Base-by-base conservation (phyloP, 768 basidiomycete species). In the Kockovaella imperatae region DNA sequence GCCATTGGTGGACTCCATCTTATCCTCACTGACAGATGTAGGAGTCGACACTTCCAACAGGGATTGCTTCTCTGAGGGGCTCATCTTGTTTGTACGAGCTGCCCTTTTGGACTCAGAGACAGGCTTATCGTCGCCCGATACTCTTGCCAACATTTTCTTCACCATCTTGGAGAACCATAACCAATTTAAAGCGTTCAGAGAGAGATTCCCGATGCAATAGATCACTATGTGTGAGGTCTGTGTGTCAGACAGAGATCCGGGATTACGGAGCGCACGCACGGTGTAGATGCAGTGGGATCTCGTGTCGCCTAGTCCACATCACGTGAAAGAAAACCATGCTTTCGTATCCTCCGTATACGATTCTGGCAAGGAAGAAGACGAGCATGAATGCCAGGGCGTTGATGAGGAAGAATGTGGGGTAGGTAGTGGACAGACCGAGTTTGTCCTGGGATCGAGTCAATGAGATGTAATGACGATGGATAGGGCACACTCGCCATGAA, bases 101-200 rank as follows among this genome's bases (percentile, higher is more conserved):
- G n/a, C n/a, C n/a, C n/a, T n/a, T n/a, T n/a, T n/a, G n/a, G n/a
- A n/a, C n/a, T n/a, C n/a, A n/a, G n/a, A n/a, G n/a, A n/a, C n/a
- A n/a, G n/a, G n/a, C n/a, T n/a, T 48, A 6, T 55, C 49, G 10
- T 50, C 49, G 20, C 59, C 59, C 36, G 46, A 25, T n/a, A 57
- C n/a, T 35, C 50, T 35, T 11, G 50, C 52, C 15, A 61, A n/a
- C 49, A 63, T 60, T 52, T 62, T 60, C 15, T 44, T 29, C n/a
- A 60, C 42, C 58, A 66, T 69, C 46, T 67, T 64, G 45, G 56
- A 62, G 36, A 69, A 69, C 67, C 67, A 66, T 11, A 62, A 47
- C 59, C 81, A 81, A 68, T 90, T 91, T 20, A 91, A 74, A 3
- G 75, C 74, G 57, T 87, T 82, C 8, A 90, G 74, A 28, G 80